These are phyloP conservation scores for Colletotrichum eremochloae DNA, from an alignment of 2,329 filamentous ascomycete genomes.

Conservation along the genomic window DNA sequence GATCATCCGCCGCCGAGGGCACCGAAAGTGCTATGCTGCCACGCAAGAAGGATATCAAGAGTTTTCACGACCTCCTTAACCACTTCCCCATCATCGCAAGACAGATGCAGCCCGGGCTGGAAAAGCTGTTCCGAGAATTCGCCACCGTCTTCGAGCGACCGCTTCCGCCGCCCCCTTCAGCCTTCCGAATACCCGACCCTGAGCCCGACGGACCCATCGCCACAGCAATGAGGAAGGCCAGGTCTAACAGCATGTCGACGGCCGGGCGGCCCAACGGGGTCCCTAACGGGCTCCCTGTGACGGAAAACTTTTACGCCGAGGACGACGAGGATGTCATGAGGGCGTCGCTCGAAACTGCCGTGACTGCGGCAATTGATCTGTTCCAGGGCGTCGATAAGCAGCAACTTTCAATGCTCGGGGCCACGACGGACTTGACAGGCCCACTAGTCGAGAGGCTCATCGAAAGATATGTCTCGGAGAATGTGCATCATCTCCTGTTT, in stretches of 20 bases:
- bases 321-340: constrained; percentile 95
- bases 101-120: constrained; percentile 94
- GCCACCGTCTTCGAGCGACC: constrained; percentile 87
- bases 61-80: constrained; percentile 89
- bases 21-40: constrained; percentile 63
- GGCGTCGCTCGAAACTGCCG: constrained; percentile 88
- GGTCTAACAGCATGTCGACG: constrained; percentile 63
- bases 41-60: constrained; percentile 90
- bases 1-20: constrained; percentile 53
- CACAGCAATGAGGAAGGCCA: constrained; percentile 66
- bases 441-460: constrained; percentile 93
- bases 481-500: constrained; percentile 91
- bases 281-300: constrained; percentile 61
- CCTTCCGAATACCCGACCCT: constrained; percentile 70
- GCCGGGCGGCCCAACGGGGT: constrained; percentile 47
- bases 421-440: constrained; percentile 93
- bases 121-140: constrained; percentile 92
- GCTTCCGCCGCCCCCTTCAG: constrained; percentile 79
- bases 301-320: constrained; percentile 80
- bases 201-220: constrained; percentile 68
- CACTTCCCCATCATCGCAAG: constrained; percentile 95
- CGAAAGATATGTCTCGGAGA: constrained; percentile 93
- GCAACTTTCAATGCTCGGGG: constrained; percentile 89
- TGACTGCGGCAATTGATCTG: constrained; percentile 93
- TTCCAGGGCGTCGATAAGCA: constrained; percentile 97